Percentiles rank a stretch among this genome's conserved stretches.
Conservation (phyloP, 805 yeast species). For the Yarrowia osloensis region DNA sequence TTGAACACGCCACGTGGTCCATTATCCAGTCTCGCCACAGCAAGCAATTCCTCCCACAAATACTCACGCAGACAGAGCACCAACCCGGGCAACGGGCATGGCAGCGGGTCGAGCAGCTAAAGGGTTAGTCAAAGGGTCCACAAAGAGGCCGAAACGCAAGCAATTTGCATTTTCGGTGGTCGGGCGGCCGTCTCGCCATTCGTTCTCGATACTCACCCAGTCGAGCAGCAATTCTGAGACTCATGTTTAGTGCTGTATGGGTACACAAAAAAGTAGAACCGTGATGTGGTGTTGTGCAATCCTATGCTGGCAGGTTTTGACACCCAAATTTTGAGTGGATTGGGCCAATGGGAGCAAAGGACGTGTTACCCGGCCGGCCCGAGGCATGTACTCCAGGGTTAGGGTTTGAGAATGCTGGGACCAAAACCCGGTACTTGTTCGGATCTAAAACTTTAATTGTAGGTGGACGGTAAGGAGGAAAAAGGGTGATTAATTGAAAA, state of each 20-base stretch:
- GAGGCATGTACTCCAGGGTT: neutral
- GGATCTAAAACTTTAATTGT: neutral
- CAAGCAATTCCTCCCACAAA: neutral
- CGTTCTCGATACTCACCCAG: conserved; percentile 21
- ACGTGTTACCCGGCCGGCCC: conserved; percentile 29
- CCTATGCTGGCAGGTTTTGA: conserved; percentile 30
- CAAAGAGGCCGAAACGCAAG: neutral
- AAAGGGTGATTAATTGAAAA: neutral
- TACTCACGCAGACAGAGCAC: conserved; percentile 31
- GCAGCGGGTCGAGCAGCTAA: conserved; percentile 32
- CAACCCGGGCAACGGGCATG: conserved; percentile 29
- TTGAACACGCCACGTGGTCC: neutral
- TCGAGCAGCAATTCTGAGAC: conserved; percentile 32
- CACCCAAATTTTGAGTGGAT: conserved; percentile 28
- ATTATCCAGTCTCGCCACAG: neutral
- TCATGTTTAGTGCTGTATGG: conserved; percentile 31
- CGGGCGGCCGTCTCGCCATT: neutral
- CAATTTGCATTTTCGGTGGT: neutral
- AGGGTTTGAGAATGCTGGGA: neutral
- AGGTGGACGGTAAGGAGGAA: too few relatives aligned
- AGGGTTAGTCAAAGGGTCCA: conserved; percentile 8
- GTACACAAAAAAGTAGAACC: conserved; percentile 30
- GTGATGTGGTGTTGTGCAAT: conserved; percentile 31
- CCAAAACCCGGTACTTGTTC: neutral
- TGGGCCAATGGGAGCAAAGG: conserved; percentile 29